phyloP scores from a whole-genome alignment of 2,329 filamentous ascomycete genomes.

The Exophiala calicioides region DNA sequence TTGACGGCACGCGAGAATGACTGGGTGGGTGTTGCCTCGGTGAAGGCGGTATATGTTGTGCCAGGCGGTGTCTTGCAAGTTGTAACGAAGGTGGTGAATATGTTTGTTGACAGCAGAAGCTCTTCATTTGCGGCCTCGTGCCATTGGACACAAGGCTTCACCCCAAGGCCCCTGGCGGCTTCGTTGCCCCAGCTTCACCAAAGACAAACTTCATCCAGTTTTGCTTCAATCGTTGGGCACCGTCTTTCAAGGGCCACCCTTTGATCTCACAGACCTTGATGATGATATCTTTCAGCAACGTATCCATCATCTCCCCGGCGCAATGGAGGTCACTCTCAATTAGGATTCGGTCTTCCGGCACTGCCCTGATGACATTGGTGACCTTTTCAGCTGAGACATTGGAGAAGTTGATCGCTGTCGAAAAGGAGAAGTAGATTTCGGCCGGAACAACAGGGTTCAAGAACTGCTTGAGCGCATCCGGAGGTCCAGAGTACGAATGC shows the following conservation, averaged over 20 bases:
- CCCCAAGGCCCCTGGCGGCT: too few relatives aligned
- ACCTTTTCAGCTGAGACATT: slow-evolving; percentile 56
- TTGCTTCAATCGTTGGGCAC: slow-evolving; percentile 63
- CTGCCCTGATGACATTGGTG: slow-evolving; percentile 66
- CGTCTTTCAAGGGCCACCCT: slow-evolving; percentile 73
- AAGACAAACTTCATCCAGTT: slow-evolving; percentile 82
- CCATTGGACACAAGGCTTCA: too few relatives aligned
- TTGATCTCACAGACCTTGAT: slow-evolving; percentile 76
- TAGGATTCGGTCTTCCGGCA: slow-evolving; percentile 77
- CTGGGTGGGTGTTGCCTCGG: not conserved
- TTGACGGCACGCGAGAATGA: too few relatives aligned
- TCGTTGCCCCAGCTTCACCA: slow-evolving; percentile 50
- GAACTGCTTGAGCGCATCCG: slow-evolving; percentile 76
- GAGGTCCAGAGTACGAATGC: slow-evolving; percentile 84
- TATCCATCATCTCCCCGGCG: slow-evolving; percentile 80
- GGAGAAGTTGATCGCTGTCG: slow-evolving; percentile 75
- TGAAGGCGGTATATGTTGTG: not conserved
- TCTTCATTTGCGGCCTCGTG: too few relatives aligned
- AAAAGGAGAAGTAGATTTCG: slow-evolving; percentile 85
- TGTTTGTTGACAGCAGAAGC: not conserved
- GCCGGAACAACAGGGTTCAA: slow-evolving; percentile 70
- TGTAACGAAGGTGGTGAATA: not conserved
- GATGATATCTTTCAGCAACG: slow-evolving; percentile 70
- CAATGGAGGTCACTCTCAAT: slow-evolving; percentile 88
- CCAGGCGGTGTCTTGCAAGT: not conserved